These are phyloP conservation scores for Pythium guiyangense DNA, from an alignment of 352 stramenopile genomes.

Conservation along the genomic window DNA sequence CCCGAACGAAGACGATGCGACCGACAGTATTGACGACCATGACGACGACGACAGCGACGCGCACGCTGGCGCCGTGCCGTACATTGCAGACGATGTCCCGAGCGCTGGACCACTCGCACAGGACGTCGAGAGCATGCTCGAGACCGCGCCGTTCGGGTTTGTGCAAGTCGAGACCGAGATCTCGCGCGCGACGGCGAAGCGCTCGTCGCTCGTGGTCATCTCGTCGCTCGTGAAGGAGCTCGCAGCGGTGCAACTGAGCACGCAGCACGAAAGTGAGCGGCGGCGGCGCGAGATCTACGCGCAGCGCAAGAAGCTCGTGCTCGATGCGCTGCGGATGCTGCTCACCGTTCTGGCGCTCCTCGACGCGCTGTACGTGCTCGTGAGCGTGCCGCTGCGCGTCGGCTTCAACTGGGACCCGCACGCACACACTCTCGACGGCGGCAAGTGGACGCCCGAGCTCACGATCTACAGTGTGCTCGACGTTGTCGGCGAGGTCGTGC, in stretches of 20 bases:
- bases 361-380: constrained; percentile 33
- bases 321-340: neutral
- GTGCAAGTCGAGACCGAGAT: constrained; percentile 9
- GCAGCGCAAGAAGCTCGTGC: neutral
- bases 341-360: constrained; percentile 20
- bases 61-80: neutral
- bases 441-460: constrained; percentile 23
- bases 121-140: constrained; percentile 4
- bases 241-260: constrained; percentile 2
- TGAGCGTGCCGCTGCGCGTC: constrained; percentile 30
- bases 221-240: constrained; percentile 3
- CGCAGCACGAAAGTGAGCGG: constrained; percentile 1
- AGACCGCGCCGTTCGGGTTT: constrained; percentile 12
- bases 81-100: constrained; percentile 9
- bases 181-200: constrained; percentile 1
- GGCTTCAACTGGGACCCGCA: constrained; percentile 44
- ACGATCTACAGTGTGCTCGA: constrained; percentile 25
- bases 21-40: neutral
- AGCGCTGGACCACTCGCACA: constrained; percentile 1
- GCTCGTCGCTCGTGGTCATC: constrained; percentile 6
- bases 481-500: constrained; percentile 20
- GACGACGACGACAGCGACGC: neutral
- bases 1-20: neutral
- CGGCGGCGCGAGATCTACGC: constrained; percentile 1
- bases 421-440: constrained; percentile 4